Percentiles rank a stretch among this genome's conserved stretches.
phyloP scores from a whole-genome alignment of 2,329 filamentous ascomycete genomes.

The Calonectria pseudoreteaudii region DNA sequence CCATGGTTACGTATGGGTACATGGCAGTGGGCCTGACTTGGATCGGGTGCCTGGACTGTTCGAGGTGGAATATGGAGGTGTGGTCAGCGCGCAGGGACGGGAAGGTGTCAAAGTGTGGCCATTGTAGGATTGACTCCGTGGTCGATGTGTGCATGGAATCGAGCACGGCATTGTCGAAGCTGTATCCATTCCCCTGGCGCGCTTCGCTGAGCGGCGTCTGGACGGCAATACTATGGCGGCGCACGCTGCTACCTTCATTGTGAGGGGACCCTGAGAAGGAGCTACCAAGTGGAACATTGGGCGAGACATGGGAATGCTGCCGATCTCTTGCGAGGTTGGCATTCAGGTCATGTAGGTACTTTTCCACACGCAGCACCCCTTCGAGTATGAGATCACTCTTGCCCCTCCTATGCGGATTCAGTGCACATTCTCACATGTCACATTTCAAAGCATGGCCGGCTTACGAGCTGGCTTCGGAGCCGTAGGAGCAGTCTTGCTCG shows the following conservation, averaged over 20 bases:
- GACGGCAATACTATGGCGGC: conserved; percentile 39
- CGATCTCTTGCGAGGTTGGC: conserved; percentile 50
- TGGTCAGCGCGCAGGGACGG: conserved; percentile 56
- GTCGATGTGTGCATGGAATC: conserved; percentile 63
- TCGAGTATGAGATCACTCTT: conserved; percentile 65
- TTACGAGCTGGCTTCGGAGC: conserved; percentile 58
- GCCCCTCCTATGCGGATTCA: conserved; percentile 50
- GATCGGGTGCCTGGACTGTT: conserved; percentile 55
- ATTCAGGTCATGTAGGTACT: conserved; percentile 58
- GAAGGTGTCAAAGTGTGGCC: conserved; percentile 62
- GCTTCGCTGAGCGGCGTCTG: conserved; percentile 38
- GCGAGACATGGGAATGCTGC: conserved; percentile 31
- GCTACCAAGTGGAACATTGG: conserved; percentile 31
- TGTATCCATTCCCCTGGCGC: conserved; percentile 36
- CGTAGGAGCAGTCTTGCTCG: conserved; percentile 55
- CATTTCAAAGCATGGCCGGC: conserved; percentile 19
- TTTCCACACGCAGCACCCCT: conserved; percentile 61
- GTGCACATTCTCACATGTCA: neutral
- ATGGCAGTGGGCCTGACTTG: conserved; percentile 48
- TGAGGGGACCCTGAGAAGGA: conserved; percentile 40
- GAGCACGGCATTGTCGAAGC: conserved; percentile 60
- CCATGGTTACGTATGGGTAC: conserved; percentile 55
- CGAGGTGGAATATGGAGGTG: conserved; percentile 60
- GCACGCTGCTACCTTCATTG: conserved; percentile 32
- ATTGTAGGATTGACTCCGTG: conserved; percentile 63